Base-by-base conservation (phyloP, 352 stramenopile species). In the Globisporangium spinosum region DNA sequence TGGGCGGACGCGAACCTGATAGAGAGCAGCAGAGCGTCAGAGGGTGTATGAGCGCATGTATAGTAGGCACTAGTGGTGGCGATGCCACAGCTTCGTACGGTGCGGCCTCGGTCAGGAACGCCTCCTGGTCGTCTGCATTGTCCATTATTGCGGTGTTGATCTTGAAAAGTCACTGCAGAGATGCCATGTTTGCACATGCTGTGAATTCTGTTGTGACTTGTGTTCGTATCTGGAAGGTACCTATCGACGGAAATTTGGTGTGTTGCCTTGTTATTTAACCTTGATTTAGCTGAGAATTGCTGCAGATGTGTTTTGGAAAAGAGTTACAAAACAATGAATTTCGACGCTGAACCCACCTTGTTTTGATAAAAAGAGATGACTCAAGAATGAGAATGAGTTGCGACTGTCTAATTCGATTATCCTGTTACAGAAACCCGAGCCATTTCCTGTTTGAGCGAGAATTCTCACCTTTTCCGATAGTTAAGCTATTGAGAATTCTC, bases 61-160 rank as follows among this genome's bases (percentile, higher is more conserved):
- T 0, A 56, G 25, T 20, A 38, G 12, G 27, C 20, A 43, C 0
- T 25, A 3, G 6, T 43, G 9, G 8, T 59, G 27, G 13, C 1
- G 10, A 12, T 45, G 2, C 2, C 15, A 7, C 12, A 22, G 40
- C 9, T 58, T 35, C 62, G 57, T 54, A 73, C 68, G 63, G 56
- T 7, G 43, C 38, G 15, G 70, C 68, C 68, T 73, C 68, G 3
- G 68, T 73, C 27, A 73, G 64, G 63, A 73, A 73, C 57, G 13
- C 27, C 23, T 53, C n/a, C 9, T 17, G 27, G 2, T n/a, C 45
- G 10, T 25, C 47, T 23, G 13, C 61, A 40, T 57, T 55, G n/a
- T 53, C 32, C 61, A 53, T 57, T 34, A n/a, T 38, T 22, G 10
- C 7, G 10, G 47, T 40, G 55, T 27, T 23, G 55, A 60, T 60